phyloP scores from a whole-genome alignment of 2,329 filamentous ascomycete genomes.

The Colletotrichum phormii region DNA sequence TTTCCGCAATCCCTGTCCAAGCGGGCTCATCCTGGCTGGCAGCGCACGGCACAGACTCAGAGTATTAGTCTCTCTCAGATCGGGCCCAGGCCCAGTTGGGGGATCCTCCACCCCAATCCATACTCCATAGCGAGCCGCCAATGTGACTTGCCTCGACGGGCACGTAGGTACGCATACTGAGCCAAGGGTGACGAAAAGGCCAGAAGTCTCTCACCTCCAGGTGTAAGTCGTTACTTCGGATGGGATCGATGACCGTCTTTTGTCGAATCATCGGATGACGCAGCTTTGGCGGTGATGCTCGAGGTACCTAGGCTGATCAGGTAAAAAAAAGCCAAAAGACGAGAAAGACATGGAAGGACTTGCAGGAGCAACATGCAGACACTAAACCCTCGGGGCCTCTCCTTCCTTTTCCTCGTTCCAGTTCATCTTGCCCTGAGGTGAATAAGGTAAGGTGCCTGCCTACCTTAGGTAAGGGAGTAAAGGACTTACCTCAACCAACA shows the following conservation, averaged over 20 bases:
- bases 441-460: background rate
- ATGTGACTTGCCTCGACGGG: conserved; percentile 11
- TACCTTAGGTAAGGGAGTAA: background rate
- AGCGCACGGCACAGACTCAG: background rate
- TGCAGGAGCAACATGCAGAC: background rate
- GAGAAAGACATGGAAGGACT: background rate
- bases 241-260: background rate
- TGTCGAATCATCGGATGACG: background rate
- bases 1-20: background rate
- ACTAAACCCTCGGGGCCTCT: background rate
- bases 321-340: background rate
- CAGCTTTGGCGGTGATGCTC: background rate
- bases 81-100: conserved; percentile 9
- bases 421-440: background rate
- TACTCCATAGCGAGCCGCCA: no score
- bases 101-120: conserved; percentile 15
- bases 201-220: background rate
- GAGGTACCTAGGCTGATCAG: background rate
- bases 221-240: background rate
- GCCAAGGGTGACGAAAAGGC: background rate
- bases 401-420: background rate
- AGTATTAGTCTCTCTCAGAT: conserved; percentile 26
- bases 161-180: background rate
- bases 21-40: conserved; percentile 2
- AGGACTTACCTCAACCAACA: background rate